Evolutionary conservation across 2,329 filamentous ascomycete genomes (phyloP), one percentile per base, ranked within the genome.

Genomic region (Epichloe uncinata): DNA sequence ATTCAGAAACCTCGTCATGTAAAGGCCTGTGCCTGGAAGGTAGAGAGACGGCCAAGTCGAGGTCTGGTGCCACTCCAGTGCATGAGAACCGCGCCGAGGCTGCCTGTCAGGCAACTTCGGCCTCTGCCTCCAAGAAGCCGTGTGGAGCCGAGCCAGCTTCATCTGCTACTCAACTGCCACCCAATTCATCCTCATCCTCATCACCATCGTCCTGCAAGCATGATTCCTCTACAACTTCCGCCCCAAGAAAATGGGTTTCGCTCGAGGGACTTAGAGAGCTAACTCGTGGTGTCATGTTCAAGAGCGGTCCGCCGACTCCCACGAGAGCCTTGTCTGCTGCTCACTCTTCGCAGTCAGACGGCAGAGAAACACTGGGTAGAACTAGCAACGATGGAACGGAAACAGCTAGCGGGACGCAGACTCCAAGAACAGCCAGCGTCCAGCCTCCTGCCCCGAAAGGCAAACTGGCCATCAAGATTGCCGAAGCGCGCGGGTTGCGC

Each of bases 281-380:
- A 88, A 96, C 89, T 80, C 77, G 82, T 77, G 79, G 62, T 62
- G 60, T 65, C 56, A 61, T 81, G 69, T 73, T 81, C 74, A 95
- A 96, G 90, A 95, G 88, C 74, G 93, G 87, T 60, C 86, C 88
- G 58, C 83, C 89, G 53, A 90, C 91, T 58, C 94, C 91, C 50
- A 91, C 88, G 56, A 84, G 91, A 70, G 86, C 90, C 53, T 80
- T 91, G 61, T 95, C 88, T 50, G 70, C 76, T 47, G 73, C 76
- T 51, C 74, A 75, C 41, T 73, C 75, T 12, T 73, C 75, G 37
- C 71, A 71, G 47, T 69, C 69, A 26, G 75, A 75, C 50, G 60
- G 62, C 42, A 72, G 71, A 55, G 61, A 64, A 45, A 70, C 67
- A 26, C 63, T 62, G 6, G 61, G 62, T 40, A 65, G 66, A 50